Evolutionary conservation across 148 eudicot species (phyloP).

Genomic region (Chenopodium suecicum): DNA sequence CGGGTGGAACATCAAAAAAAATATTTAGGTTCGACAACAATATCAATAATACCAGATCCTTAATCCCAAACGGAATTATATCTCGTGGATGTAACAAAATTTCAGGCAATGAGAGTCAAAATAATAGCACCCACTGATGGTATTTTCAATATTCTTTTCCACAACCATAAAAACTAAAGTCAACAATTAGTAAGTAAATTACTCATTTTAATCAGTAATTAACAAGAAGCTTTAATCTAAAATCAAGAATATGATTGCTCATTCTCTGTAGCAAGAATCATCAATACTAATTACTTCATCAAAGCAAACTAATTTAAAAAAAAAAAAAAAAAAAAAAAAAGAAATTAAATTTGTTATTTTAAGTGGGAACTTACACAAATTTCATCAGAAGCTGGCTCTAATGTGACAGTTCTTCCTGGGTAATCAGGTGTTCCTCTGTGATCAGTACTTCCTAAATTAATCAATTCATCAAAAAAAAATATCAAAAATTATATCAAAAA

Average conservation of each 20-base stretch:
- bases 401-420: conserved; percentile 94
- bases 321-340: no score
- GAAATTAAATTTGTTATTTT: no score
- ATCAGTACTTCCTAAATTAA: conserved; percentile 80
- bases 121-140: no score
- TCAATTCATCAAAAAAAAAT: conserved; percentile 7
- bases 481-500: background rate
- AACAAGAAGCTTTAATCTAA: background rate
- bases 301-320: background rate
- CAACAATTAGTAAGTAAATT: background rate
- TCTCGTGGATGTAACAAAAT: no score
- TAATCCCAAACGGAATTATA: no score
- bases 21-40: no score
- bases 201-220: background rate
- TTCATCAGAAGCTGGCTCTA: conserved; percentile 78
- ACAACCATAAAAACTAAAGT: no score
- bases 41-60: no score
- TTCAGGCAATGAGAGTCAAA: no score
- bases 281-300: no score
- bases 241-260: background rate
- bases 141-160: no score
- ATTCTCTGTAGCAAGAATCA: background rate
- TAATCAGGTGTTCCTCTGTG: conserved; percentile 90
- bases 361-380: conserved; percentile 55
- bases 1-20: no score